Evolutionary conservation across 139 green algal genomes (phyloP).

Genomic region (Chara braunii): DNA sequence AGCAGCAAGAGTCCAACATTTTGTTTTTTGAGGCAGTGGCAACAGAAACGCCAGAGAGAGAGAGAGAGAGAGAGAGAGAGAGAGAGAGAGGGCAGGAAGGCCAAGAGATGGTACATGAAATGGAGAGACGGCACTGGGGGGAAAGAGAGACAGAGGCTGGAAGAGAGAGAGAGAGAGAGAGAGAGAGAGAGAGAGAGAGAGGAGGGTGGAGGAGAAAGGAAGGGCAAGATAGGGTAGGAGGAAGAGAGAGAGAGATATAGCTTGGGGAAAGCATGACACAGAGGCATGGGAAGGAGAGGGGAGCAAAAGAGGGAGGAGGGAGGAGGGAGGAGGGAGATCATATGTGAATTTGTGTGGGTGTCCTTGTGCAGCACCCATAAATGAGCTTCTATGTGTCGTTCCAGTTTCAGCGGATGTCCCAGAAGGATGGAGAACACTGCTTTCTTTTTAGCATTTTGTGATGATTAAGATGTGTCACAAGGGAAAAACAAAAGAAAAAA

Average conservation of each 20-base stretch:
- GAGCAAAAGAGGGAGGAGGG: neutral
- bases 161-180: neutral
- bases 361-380: neutral
- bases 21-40: no score
- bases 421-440: neutral
- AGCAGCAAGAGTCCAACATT: no score
- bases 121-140: neutral
- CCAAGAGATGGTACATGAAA: no score
- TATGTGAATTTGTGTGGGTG: neutral
- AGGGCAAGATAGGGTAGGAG: neutral
- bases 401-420: neutral
- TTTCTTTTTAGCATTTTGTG: neutral
- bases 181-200: neutral
- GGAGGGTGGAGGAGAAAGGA: neutral
- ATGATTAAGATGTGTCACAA: neutral
- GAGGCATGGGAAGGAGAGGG: neutral
- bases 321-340: neutral
- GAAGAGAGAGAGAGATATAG: neutral
- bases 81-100: neutral
- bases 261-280: neutral
- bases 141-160: neutral
- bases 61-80: neutral
- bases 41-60: neutral
- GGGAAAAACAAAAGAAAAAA: constrained; percentile 1
- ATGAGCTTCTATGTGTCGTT: neutral